Evolutionary conservation across 1,284 basidiomycete genomes (phyloP), one percentile per base, ranked within the genome.

Genomic region (Afroboletus lepidellus): DNA sequence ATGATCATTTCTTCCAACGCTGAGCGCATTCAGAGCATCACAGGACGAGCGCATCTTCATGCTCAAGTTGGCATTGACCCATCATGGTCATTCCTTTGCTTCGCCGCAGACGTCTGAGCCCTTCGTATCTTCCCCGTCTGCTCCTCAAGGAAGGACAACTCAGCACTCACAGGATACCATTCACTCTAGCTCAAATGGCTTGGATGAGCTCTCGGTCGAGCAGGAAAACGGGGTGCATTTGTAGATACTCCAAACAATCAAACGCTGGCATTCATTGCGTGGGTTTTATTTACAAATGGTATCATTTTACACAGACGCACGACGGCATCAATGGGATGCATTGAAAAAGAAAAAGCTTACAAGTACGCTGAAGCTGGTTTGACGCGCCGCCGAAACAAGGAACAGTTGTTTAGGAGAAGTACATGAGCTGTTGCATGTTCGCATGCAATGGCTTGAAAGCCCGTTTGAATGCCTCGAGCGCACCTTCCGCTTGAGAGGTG

Each of bases 11-110:
- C 46, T 39, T 41, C 48, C 20, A 41, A 37, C 25, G 39, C 66
- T 66, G 43, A 68, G 36, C 15, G 27, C 34, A 20, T 57, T 37
- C 60, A 90, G 87, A 58, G 84, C 77, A 6, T 85, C 86, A 7
- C 87, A 90, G 66, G 77, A 83, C 61, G 87, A 90, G 64, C 75
- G 87, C 8, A 79, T 90, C 55, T 69, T 70, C 27, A 87, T 90
- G 38, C 74, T 90, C 46, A 78, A 76, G 60, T 71, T 83, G 60
- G 87, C 84, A 6, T 67, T 90, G 51, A 67, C 72, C 8, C 77
- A 84, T 63, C 87, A 86, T 60, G 86, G 87, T n/a, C 67, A 79
- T 5, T 53, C 72, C 16, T 58, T 66, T n/a, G 58, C 71, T 47
- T 65, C 56, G 11, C 53, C 46, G 25, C 55, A 54, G 24, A 29